These are phyloP conservation scores for Penicillium glabrum DNA, from an alignment of 2,329 filamentous ascomycete genomes.

Conservation along the genomic window DNA sequence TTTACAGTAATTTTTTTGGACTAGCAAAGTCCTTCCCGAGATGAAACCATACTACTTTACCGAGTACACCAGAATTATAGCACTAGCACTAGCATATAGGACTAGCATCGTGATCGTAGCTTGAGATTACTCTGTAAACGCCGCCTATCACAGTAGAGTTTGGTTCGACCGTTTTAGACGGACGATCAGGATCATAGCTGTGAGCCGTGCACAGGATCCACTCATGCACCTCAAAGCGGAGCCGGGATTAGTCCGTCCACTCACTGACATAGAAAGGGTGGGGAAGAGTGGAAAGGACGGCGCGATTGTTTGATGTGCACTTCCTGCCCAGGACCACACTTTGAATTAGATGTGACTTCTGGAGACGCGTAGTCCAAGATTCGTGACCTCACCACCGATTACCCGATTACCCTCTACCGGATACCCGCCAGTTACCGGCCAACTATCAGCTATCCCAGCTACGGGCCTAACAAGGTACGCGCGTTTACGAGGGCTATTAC, in stretches of 20 bases:
- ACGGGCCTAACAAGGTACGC: too few relatives aligned
- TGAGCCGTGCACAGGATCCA: not conserved
- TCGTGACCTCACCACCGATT: not conserved
- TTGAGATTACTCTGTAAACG: too few relatives aligned
- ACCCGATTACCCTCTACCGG: too few relatives aligned
- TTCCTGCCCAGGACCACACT: not conserved
- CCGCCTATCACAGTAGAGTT: not conserved
- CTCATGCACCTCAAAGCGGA: conserved; percentile 9
- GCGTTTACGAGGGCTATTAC: too few relatives aligned
- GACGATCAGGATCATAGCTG: not conserved
- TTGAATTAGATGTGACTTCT: not conserved
- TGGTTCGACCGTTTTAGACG: not conserved
- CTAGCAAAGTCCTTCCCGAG: too few relatives aligned
- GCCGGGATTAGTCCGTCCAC: conserved; percentile 5
- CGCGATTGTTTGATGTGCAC: not conserved
- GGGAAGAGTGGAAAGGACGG: too few relatives aligned
- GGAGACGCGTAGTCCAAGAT: not conserved
- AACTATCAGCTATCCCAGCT: too few relatives aligned
- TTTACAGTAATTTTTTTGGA: too few relatives aligned
- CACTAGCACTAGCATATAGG: too few relatives aligned
- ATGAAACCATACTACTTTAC: too few relatives aligned
- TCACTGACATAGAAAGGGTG: not conserved
- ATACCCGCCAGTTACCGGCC: too few relatives aligned
- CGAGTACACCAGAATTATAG: too few relatives aligned
- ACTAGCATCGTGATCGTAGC: not conserved